Conservation (phyloP, 768 basidiomycete genomes). For the Rhodotorula paludigena region DNA sequence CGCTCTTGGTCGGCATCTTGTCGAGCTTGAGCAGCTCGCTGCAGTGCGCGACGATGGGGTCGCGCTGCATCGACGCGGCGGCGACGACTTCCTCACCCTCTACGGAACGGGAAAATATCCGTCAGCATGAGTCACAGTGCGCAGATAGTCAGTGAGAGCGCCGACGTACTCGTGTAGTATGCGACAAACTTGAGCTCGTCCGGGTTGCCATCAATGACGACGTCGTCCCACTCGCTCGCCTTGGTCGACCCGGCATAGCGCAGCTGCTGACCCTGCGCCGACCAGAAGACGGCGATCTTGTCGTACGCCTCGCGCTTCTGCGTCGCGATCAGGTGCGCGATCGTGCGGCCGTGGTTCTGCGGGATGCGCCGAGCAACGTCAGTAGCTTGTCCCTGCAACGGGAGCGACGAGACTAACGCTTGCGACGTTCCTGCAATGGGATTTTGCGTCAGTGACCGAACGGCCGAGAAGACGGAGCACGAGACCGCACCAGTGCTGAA, state of each 20-base stretch:
- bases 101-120: neutral
- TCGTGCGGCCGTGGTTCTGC: conserved; percentile 72
- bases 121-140: neutral
- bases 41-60: conserved; percentile 58
- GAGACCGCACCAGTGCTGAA: conserved; percentile 78
- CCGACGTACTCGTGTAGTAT: conserved; percentile 54
- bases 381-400: neutral
- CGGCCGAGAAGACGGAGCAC: neutral
- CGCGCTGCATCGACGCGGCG: conserved; percentile 37
- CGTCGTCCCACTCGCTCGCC: conserved; percentile 61
- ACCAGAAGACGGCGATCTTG: conserved; percentile 69
- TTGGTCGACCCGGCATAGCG: conserved; percentile 73
- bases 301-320: conserved; percentile 58
- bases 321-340: conserved; percentile 70
- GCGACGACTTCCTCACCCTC: conserved; percentile 38
- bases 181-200: conserved; percentile 78
- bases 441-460: too few relatives aligned
- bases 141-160: neutral
- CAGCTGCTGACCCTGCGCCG: conserved; percentile 73
- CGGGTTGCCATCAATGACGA: conserved; percentile 69
- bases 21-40: conserved; percentile 72
- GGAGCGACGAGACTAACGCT: neutral
- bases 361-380: neutral
- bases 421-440: neutral
- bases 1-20: conserved; percentile 71